phyloP scores from a whole-genome alignment of 768 basidiomycete genomes.

The Amanita pseudoporphyria region DNA sequence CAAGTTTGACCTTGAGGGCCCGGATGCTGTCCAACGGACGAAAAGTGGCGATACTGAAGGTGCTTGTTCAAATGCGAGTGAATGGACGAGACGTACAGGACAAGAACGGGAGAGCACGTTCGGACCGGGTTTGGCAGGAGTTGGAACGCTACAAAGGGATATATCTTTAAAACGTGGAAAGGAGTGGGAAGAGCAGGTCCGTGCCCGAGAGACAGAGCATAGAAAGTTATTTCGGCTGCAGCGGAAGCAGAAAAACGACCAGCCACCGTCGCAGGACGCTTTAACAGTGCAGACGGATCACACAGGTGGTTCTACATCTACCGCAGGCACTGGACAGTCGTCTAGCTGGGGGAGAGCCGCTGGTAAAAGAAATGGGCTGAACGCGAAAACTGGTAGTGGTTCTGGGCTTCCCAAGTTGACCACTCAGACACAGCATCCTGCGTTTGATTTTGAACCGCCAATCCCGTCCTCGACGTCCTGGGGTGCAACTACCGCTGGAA shows the following conservation, averaged over 20 bases:
- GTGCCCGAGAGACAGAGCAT: conserved; percentile 15
- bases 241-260: conserved; percentile 11
- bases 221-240: conserved; percentile 10
- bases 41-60: conserved; percentile 29
- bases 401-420: conserved; percentile 24
- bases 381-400: conserved; percentile 16
- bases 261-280: conserved; percentile 14
- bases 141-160: conserved; percentile 34
- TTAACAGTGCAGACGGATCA: conserved; percentile 26
- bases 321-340: conserved; percentile 23
- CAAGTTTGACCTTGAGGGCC: conserved; percentile 71
- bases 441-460: conserved; percentile 62
- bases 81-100: conserved; percentile 18
- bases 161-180: conserved; percentile 28
- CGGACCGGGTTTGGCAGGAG: conserved; percentile 34
- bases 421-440: conserved; percentile 39
- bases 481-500: conserved; percentile 12
- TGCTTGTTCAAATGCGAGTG: conserved; percentile 18
- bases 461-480: conserved; percentile 38
- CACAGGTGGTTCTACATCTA: conserved; percentile 31
- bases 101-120: conserved; percentile 26
- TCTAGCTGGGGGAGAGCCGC: conserved; percentile 53
- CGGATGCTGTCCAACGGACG: conserved; percentile 31
- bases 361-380: conserved; percentile 25
- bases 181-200: conserved; percentile 26